Percentiles rank a stretch among this genome's conserved stretches.
Conservation (phyloP, 148 eudicot genomes). For the Beta vulgaris region DNA sequence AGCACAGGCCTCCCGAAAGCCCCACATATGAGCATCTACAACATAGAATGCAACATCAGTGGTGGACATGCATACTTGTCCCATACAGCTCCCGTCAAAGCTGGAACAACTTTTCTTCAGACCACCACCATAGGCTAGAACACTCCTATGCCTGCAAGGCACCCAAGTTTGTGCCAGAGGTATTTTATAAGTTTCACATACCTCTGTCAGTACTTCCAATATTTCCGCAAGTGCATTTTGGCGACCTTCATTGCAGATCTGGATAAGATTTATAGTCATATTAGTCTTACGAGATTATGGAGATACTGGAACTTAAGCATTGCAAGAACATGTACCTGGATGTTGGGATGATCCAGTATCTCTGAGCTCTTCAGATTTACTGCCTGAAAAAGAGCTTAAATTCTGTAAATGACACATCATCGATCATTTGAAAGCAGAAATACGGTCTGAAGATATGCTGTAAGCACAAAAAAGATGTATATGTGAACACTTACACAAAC, state of each 20-base stretch:
- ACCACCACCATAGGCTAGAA: constrained; percentile 83
- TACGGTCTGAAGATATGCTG: neutral
- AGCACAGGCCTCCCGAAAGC: constrained; percentile 89
- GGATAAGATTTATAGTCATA: constrained; percentile 30
- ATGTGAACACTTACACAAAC: no score
- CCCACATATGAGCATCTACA: constrained; percentile 89
- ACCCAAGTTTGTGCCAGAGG: constrained; percentile 99
- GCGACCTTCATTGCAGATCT: constrained; percentile 91
- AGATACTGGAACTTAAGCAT: constrained; percentile 11
- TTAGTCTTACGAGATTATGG: constrained; percentile 12
- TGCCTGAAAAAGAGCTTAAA: constrained; percentile 61
- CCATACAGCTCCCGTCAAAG: constrained; percentile 93
- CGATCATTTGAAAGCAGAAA: constrained; percentile 12
- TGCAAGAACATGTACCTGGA: constrained; percentile 46
- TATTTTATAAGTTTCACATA: constrained; percentile 76
- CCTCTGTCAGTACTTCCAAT: constrained; percentile 69
- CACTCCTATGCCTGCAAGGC: constrained; percentile 82
- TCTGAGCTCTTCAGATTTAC: constrained; percentile 88
- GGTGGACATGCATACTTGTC: constrained; percentile 90
- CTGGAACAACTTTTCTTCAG: constrained; percentile 81
- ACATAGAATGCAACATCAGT: constrained; percentile 87
- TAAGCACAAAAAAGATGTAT: neutral
- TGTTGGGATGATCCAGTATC: constrained; percentile 67
- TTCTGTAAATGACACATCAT: constrained; percentile 28
- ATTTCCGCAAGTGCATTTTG: constrained; percentile 88